These are phyloP conservation scores for Podaxis rugospora DNA, from an alignment of 768 basidiomycete species.

Conservation along the genomic window DNA sequence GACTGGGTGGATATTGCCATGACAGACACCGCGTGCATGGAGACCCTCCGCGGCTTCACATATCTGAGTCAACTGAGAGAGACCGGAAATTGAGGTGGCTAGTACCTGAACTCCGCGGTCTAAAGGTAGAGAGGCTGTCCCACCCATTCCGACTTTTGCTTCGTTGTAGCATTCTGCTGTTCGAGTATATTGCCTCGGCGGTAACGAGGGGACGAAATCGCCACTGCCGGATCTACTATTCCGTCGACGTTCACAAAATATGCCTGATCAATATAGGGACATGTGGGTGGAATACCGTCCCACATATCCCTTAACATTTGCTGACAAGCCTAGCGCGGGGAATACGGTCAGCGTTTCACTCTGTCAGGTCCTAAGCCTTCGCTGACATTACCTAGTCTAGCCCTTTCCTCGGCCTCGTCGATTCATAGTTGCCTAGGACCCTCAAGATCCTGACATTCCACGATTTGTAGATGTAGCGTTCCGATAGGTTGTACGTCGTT, in stretches of 20 bases:
- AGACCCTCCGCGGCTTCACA: background rate
- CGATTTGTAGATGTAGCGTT: background rate
- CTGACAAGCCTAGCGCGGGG: too few species aligned
- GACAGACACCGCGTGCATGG: background rate
- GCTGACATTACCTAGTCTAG: background rate
- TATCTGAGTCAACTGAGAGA: background rate
- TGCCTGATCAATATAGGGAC: background rate
- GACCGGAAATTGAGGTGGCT: too few species aligned
- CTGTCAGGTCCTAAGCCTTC: background rate
- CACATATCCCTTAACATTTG: too few species aligned
- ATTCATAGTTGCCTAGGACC: background rate
- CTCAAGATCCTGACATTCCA: background rate
- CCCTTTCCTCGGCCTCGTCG: background rate
- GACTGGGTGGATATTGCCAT: constrained; percentile 2
- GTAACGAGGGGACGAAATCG: background rate
- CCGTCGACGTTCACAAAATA: background rate
- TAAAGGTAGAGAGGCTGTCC: background rate
- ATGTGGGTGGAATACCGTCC: background rate
- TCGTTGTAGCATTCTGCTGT: background rate
- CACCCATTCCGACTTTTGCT: background rate
- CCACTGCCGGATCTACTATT: background rate
- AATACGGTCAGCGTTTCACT: background rate
- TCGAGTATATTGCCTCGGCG: background rate
- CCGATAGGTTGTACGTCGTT: background rate
- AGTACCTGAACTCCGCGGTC: background rate